phyloP scores from a whole-genome alignment of 345 rosid genomes.

The Carallia pectinifolia region DNA sequence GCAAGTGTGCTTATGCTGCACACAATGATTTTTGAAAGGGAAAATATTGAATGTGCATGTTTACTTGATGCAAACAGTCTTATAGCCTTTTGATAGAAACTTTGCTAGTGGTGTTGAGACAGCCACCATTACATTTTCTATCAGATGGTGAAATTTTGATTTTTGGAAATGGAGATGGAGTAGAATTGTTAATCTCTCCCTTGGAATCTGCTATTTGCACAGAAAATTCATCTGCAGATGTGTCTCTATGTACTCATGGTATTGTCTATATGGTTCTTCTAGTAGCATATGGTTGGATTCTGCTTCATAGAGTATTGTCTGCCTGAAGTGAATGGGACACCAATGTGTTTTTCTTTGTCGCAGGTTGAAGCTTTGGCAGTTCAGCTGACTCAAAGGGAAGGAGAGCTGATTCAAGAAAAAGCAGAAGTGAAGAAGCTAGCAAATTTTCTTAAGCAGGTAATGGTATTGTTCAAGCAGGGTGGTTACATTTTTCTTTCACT shows the following conservation, averaged over 20 bases:
- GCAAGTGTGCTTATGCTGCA: too few relatives aligned
- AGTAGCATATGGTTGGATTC: neutral
- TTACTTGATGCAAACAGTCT: too few relatives aligned
- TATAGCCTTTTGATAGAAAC: too few relatives aligned
- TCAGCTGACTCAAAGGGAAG: conserved; percentile 94
- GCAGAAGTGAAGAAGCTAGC: conserved; percentile 95
- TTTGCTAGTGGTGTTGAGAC: too few relatives aligned
- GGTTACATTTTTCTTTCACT: neutral
- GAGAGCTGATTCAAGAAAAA: conserved; percentile 89
- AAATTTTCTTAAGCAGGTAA: conserved; percentile 86
- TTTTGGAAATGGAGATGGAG: too few relatives aligned
- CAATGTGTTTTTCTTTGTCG: conserved; percentile 13
- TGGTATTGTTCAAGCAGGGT: neutral
- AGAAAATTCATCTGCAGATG: too few relatives aligned
- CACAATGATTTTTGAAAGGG: too few relatives aligned
- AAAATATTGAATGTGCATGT: too few relatives aligned
- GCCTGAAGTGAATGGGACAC: neutral
- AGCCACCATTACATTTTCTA: too few relatives aligned
- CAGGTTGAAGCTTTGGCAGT: conserved; percentile 98
- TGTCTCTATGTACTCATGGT: neutral
- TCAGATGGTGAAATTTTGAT: too few relatives aligned
- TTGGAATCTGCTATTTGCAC: too few relatives aligned
- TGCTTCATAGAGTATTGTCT: conserved; percentile 10
- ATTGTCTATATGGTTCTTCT: neutral
- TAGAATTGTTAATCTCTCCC: too few relatives aligned